Base-by-base conservation (phyloP, 2,329 filamentous ascomycete species). In the Claviceps digitariae region DNA sequence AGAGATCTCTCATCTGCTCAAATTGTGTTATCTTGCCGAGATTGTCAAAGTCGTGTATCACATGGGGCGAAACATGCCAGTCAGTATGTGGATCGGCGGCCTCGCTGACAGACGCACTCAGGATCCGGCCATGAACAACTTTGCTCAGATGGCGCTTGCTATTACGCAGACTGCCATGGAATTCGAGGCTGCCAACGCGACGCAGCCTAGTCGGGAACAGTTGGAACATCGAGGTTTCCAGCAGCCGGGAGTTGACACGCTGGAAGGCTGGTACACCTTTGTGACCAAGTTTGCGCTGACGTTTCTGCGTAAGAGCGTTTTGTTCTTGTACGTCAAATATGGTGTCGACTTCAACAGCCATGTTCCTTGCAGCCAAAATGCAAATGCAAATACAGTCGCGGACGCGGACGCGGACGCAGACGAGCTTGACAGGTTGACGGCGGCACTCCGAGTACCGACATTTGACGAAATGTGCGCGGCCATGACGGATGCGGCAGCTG, bases 11-110 rank as follows among this genome's bases (percentile, higher is more conserved):
- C 86, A 95, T 66, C 68, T 97, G 51, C 69, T 97, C 50, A 83
- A 86, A 40, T 73, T 97, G 47, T 96, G 90, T 69, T 96, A 95
- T 64, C 76, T 95, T 53, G 88, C 88, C 2, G 93, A 98, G 68
- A 82, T 98, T 54, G 82, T 94, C 55, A 94, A 95, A 69, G 83
- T 90, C 6, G 77, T 89, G 17, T 76, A 75, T 56, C 74, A 79
- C 61, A 74, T 82, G 65, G 73, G 74, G 25, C 74, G 73, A 49
- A 80, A 79, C 61, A 74, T 81, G 48, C 72, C 77, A 0, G 64
- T 70, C 3, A 67, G 71, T 6, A 69, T 66, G 52, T 83, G 76
- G 74, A 62, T 78, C 12, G 67, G 70, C 27, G 67, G 67, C 45
- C 68, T 79, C 51, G 63, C 69, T 52, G 69, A 69, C 53, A 67